A percentile compares a stretch with the other conserved stretches of the same genome.
phyloP scores from a whole-genome alignment of 768 basidiomycete genomes.

The Calocybe indica region DNA sequence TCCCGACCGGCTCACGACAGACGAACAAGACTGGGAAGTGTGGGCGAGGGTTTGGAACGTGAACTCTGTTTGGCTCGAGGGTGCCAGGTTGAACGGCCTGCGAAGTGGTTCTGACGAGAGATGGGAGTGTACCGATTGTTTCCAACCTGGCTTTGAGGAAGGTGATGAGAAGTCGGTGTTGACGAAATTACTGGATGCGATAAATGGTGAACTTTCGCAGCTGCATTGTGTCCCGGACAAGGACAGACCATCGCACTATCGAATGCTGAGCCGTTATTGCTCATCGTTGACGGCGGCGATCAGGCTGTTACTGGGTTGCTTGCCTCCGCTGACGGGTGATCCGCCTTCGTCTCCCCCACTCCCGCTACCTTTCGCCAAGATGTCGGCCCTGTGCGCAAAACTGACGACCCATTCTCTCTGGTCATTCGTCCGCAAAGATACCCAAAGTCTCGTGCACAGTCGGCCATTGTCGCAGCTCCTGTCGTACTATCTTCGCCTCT shows the following conservation, averaged over 20 bases:
- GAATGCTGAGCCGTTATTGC: slow-evolving; percentile 27
- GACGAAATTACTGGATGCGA: slow-evolving; percentile 22
- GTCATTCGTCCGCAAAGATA: slow-evolving; percentile 20
- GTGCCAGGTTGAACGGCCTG: slow-evolving; percentile 64
- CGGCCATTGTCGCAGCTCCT: slow-evolving; percentile 56
- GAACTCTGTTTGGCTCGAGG: slow-evolving; percentile 69
- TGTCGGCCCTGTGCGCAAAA: slow-evolving; percentile 47
- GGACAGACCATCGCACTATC: slow-evolving; percentile 9
- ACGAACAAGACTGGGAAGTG: slow-evolving; percentile 24
- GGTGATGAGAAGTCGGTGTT: slow-evolving; percentile 33
- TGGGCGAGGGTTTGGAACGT: slow-evolving; percentile 52
- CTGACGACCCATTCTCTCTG: slow-evolving; percentile 50
- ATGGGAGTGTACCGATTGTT: slow-evolving; percentile 24
- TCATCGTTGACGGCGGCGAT: slow-evolving; percentile 40
- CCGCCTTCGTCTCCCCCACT: slow-evolving; percentile 50
- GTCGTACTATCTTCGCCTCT: slow-evolving; percentile 50
- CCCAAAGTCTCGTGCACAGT: slow-evolving; percentile 12
- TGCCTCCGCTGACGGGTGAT: slow-evolving; percentile 35
- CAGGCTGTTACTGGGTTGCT: slow-evolving; percentile 61
- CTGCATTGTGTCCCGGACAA: slow-evolving; percentile 8
- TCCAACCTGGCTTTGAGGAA: slow-evolving; percentile 36
- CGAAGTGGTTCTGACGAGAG: slow-evolving; percentile 64
- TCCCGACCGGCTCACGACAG: slow-evolving; percentile 23
- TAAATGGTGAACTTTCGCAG: slow-evolving; percentile 22
- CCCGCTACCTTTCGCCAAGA: slow-evolving; percentile 46